Conservation (phyloP, 352 stramenopile genomes). For the Phytopythium cucurbitacearum region DNA sequence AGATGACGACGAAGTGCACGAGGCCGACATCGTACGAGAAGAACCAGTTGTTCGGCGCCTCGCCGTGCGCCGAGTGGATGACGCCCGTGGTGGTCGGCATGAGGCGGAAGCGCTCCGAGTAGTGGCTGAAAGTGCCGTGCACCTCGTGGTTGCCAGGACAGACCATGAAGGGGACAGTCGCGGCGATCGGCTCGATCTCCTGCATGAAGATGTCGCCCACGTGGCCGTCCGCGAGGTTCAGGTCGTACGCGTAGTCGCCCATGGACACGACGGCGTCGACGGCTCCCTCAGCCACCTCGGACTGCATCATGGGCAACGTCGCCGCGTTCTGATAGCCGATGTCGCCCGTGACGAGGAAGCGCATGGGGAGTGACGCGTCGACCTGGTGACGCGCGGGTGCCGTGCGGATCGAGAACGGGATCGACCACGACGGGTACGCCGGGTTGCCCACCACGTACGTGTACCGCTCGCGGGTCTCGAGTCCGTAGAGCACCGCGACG, state of each 20-base stretch:
- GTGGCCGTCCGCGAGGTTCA: constrained; percentile 72
- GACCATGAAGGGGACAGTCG: constrained; percentile 87
- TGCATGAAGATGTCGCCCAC: constrained; percentile 91
- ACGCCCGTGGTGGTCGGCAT: constrained; percentile 76
- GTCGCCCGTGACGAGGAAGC: constrained; percentile 80
- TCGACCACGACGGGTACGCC: constrained; percentile 66
- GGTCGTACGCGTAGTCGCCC: constrained; percentile 88
- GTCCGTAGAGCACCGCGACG: constrained; percentile 51
- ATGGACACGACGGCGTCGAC: constrained; percentile 84
- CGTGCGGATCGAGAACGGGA: constrained; percentile 76
- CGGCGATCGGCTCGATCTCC: constrained; percentile 83
- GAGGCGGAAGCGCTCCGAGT: constrained; percentile 81
- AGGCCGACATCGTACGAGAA: constrained; percentile 86
- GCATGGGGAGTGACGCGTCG: constrained; percentile 28
- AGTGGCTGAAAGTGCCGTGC: constrained; percentile 80
- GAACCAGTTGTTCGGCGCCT: constrained; percentile 87
- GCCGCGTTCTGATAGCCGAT: constrained; percentile 88
- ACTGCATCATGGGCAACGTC: constrained; percentile 88
- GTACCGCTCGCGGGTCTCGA: constrained; percentile 66
- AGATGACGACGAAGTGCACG: constrained; percentile 84
- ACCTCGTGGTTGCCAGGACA: constrained; percentile 90
- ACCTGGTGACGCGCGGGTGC: constrained; percentile 34
- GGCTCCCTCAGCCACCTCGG: constrained; percentile 63
- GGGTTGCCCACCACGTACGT: constrained; percentile 83
- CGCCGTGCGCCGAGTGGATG: constrained; percentile 40